phyloP scores from a whole-genome alignment of 2,329 filamentous ascomycete species.

The Alternaria rosae region DNA sequence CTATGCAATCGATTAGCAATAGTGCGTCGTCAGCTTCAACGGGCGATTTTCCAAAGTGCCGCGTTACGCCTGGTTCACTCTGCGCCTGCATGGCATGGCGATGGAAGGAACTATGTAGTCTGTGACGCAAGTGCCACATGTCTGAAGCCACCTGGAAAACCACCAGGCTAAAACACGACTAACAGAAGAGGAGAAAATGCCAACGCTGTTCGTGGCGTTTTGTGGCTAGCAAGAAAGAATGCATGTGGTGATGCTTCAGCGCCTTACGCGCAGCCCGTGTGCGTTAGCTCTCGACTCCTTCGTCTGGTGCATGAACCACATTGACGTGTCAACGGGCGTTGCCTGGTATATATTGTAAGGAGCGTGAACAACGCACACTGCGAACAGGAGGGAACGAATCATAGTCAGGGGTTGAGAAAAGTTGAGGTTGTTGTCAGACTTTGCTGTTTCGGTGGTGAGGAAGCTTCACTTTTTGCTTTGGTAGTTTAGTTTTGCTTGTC shows the following conservation, averaged over 20 bases:
- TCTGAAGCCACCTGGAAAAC: not conserved
- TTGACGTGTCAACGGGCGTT: constrained; percentile 42
- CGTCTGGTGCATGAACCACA: constrained; percentile 38
- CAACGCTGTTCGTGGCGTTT: not conserved
- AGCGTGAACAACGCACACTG: constrained; percentile 31
- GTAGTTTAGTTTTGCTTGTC: not conserved
- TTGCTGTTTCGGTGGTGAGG: constrained; percentile 3
- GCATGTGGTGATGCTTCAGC: constrained; percentile 5
- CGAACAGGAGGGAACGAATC: constrained; percentile 33
- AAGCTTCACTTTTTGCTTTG: constrained; percentile 32
- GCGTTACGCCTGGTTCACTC: not conserved
- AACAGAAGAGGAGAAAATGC: not conserved
- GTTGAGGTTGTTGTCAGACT: constrained; percentile 33
- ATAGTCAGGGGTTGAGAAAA: constrained; percentile 7
- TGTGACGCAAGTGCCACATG: constrained; percentile 2
- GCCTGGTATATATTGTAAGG: not conserved
- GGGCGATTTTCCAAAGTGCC: not conserved
- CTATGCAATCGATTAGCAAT: not conserved
- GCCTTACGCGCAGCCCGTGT: constrained; percentile 6
- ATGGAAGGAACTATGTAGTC: not conserved
- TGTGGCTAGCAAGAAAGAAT: constrained; percentile 1
- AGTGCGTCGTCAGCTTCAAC: not conserved
- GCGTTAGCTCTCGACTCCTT: constrained; percentile 1
- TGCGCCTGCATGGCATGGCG: not conserved
- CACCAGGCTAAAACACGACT: not conserved